Conservation (phyloP, 345 rosid species). For the Boechera retrofracta region DNA sequence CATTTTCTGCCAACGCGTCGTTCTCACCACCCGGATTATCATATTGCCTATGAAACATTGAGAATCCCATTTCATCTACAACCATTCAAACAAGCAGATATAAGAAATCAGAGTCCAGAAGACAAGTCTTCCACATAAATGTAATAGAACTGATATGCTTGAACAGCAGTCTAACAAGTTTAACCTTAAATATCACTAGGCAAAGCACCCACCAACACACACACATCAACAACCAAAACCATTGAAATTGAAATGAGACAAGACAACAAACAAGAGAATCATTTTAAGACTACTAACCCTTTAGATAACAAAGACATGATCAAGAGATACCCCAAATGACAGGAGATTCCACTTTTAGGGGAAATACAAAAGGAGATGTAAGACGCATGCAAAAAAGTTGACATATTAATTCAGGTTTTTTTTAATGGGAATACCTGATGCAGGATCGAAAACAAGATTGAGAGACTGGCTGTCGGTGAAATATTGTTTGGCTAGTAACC, state of each 20-base stretch:
- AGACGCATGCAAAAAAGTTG: neutral
- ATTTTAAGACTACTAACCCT: constrained; percentile 18
- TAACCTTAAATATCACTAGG: neutral
- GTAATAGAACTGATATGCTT: constrained; percentile 23
- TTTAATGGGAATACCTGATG: constrained; percentile 63
- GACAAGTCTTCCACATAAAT: constrained; percentile 17
- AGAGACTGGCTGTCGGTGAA: constrained; percentile 77
- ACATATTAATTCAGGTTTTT: neutral
- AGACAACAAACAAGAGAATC: constrained; percentile 20
- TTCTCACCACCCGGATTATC: constrained; percentile 58
- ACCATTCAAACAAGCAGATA: constrained; percentile 42
- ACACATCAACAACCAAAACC: constrained; percentile 25
- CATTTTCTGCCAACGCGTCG: constrained; percentile 52
- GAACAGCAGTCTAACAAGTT: constrained; percentile 10
- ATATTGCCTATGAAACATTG: constrained; percentile 56
- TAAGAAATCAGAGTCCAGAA: constrained; percentile 29
- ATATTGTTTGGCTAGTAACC: constrained; percentile 89
- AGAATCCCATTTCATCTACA: constrained; percentile 59
- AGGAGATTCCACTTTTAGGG: neutral
- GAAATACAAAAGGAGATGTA: constrained; percentile 19
- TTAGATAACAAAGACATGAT: constrained; percentile 10
- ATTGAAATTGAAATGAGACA: neutral
- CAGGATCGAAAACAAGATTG: constrained; percentile 75
- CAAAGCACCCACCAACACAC: constrained; percentile 3
- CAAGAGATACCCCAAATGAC: constrained; percentile 12